phyloP scores from a whole-genome alignment of 164 flowering plant genomes.

The Aristolochia fimbriata region DNA sequence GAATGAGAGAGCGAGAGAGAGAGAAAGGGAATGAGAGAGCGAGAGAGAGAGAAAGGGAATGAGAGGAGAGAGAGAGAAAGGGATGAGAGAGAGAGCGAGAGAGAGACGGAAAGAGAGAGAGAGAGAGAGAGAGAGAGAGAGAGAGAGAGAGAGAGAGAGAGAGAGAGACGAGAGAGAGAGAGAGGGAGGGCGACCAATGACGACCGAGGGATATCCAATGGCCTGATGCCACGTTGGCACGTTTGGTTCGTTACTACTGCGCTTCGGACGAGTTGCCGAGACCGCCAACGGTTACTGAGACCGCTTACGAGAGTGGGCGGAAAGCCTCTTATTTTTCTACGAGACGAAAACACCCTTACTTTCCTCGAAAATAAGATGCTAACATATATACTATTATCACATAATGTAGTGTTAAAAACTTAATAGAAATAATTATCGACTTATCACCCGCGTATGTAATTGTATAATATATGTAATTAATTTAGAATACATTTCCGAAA shows the following conservation, averaged over 20 bases:
- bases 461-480: too few relatives aligned
- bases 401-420: too few relatives aligned
- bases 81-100: slow-evolving; percentile 30
- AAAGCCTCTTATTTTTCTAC: background rate
- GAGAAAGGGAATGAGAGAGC: slow-evolving; percentile 27
- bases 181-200: background rate
- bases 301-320: slow-evolving; percentile 1
- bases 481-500: too few relatives aligned
- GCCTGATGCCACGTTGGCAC: slow-evolving; percentile 25
- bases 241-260: slow-evolving; percentile 13
- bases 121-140: slow-evolving; percentile 1
- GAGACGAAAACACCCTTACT: background rate
- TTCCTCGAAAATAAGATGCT: too few relatives aligned
- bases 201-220: slow-evolving; percentile 33
- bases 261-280: slow-evolving; percentile 4
- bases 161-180: slow-evolving; percentile 1
- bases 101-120: background rate
- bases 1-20: too few relatives aligned
- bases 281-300: slow-evolving; percentile 19
- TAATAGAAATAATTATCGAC: too few relatives aligned
- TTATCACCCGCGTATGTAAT: too few relatives aligned
- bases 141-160: too few relatives aligned
- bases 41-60: slow-evolving; percentile 17
- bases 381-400: too few relatives aligned
- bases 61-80: slow-evolving; percentile 19